Conservation (phyloP, 495 filamentous ascomycete species). For the Neurospora africana region DNA sequence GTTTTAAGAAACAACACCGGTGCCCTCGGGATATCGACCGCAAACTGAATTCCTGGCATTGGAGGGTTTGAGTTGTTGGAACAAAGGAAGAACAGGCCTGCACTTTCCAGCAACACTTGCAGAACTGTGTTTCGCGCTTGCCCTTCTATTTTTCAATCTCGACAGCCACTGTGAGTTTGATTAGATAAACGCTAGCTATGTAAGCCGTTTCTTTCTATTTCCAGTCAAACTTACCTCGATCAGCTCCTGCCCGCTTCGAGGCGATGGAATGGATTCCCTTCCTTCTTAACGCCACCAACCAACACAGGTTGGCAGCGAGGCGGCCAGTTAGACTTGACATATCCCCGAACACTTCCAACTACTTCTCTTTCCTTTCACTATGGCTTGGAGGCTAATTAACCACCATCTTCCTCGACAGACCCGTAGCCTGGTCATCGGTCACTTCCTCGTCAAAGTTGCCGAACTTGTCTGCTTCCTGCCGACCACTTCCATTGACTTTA, state of each 20-base stretch:
- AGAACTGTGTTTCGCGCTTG: slow-evolving; percentile 12
- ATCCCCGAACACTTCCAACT: background rate
- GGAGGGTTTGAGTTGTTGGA: background rate
- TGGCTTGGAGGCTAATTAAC: background rate
- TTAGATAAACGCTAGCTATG: background rate
- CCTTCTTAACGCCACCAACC: background rate
- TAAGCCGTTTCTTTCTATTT: background rate
- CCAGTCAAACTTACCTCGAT: background rate
- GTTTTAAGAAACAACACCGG: background rate
- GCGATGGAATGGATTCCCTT: background rate
- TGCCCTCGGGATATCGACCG: background rate
- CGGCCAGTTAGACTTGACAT: background rate
- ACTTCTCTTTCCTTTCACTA: background rate
- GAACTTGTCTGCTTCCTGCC: background rate
- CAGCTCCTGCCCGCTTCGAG: background rate
- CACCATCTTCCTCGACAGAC: background rate
- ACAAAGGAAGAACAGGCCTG: background rate
- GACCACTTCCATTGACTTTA: background rate
- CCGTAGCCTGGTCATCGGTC: background rate
- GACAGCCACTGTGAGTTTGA: background rate
- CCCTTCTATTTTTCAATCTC: background rate
- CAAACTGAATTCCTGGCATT: background rate
- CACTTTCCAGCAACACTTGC: background rate
- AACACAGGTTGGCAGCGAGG: background rate
- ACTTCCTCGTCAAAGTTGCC: background rate